Evolutionary conservation across 1,284 basidiomycete species (phyloP).

Genomic region (Cryptococcus jaspeensis): DNA sequence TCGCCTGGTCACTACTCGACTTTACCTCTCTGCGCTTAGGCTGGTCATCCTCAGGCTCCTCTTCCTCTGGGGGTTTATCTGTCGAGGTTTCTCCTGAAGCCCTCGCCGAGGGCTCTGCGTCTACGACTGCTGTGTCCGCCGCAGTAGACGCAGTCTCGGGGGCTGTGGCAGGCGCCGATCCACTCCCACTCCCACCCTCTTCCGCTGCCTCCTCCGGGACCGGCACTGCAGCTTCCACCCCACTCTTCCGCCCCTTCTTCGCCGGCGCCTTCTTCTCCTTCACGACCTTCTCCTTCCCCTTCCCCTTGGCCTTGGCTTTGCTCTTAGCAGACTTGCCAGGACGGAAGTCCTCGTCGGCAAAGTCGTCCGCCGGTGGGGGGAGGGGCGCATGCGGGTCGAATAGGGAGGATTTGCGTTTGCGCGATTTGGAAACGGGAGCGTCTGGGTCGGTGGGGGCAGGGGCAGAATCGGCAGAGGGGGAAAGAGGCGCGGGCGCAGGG

Average conservation of each 20-base stretch:
- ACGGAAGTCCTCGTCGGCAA: conserved; percentile 11
- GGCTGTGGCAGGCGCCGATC: neutral
- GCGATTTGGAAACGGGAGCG: neutral
- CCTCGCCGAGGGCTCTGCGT: neutral
- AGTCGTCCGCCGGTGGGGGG: neutral
- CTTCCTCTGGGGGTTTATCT: neutral
- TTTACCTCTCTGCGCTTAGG: too few species aligned
- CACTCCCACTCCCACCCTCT: neutral
- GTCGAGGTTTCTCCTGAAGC: too few species aligned
- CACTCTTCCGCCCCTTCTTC: conserved; percentile 7
- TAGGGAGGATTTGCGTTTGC: neutral
- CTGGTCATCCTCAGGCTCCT: conserved; percentile 8
- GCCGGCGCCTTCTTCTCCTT: conserved; percentile 12
- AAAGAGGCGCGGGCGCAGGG: neutral
- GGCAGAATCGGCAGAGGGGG: neutral
- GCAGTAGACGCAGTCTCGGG: neutral
- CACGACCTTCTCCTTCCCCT: conserved; percentile 10
- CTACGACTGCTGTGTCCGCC: neutral
- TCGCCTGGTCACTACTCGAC: too few species aligned
- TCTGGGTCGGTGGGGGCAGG: neutral
- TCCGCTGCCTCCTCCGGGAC: neutral
- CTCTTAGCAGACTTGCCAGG: neutral
- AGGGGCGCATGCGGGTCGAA: neutral
- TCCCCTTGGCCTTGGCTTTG: neutral
- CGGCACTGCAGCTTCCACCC: neutral